Conservation (phyloP, 257 asterid genomes). For the Salvia hispanica region DNA sequence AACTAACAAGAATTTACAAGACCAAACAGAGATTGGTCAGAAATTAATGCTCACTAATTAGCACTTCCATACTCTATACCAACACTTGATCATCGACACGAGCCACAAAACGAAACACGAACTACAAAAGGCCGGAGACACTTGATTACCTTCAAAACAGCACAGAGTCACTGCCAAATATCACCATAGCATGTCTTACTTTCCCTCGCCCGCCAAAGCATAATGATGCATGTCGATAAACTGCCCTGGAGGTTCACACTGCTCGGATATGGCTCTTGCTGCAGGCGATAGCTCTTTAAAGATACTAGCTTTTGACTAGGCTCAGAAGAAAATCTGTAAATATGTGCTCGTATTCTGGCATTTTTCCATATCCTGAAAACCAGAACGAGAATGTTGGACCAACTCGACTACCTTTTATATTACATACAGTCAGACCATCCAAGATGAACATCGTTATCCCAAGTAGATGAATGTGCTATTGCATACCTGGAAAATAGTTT, state of each 20-base stretch:
- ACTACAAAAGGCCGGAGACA: no score
- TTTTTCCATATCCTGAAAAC: conserved; percentile 78
- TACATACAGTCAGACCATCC: neutral
- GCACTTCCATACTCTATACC: no score
- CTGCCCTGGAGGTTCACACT: neutral
- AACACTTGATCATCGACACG: no score
- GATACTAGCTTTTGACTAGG: conserved; percentile 50
- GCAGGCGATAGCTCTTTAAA: neutral
- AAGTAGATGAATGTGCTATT: neutral
- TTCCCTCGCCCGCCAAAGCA: conserved; percentile 13
- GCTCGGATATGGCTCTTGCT: neutral
- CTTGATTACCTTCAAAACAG: no score
- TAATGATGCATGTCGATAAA: neutral
- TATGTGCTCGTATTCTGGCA: conserved; percentile 87
- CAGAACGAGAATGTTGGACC: neutral
- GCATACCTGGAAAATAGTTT: conserved; percentile 92
- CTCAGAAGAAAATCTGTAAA: conserved; percentile 81
- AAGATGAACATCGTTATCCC: neutral
- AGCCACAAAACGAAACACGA: no score
- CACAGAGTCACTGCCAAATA: no score
- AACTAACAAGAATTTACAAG: conserved; percentile 30
- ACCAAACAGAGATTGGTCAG: neutral
- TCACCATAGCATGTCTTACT: neutral
- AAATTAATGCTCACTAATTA: conserved; percentile 1
- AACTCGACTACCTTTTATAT: neutral